Evolutionary conservation across 148 eudicot genomes (phyloP).

Genomic region (Amaranthus hypochondriacus): DNA sequence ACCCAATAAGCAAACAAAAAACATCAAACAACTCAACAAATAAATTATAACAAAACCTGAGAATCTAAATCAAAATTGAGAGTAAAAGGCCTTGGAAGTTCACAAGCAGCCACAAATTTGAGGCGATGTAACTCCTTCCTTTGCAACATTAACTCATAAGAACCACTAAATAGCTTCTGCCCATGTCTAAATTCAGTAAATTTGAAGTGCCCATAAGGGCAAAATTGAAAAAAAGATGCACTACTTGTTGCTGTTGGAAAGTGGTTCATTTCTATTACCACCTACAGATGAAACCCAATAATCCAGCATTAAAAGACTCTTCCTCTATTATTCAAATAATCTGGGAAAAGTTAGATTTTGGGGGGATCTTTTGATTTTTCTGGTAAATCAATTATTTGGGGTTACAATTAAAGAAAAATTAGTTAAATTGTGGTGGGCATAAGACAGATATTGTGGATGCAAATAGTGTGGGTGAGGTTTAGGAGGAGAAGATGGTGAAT

Average conservation of each 20-base stretch:
- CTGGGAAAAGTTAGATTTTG: not conserved
- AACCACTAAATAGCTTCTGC: constrained; percentile 30
- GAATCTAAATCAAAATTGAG: constrained; percentile 62
- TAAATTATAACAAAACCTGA: constrained; percentile 38
- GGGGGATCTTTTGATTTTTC: not conserved
- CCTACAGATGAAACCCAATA: constrained; percentile 27
- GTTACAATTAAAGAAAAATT: constrained; percentile 1
- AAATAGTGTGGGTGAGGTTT: constrained; percentile 29
- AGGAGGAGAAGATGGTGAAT: constrained; percentile 10
- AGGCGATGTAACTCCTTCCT: constrained; percentile 37
- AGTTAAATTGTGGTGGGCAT: constrained; percentile 9
- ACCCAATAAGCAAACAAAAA: not conserved
- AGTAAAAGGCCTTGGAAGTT: constrained; percentile 44
- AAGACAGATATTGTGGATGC: constrained; percentile 14
- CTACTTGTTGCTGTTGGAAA: constrained; percentile 16
- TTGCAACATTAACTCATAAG: constrained; percentile 30
- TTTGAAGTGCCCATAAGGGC: constrained; percentile 26
- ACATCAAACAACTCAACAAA: not conserved
- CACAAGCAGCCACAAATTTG: constrained; percentile 46
- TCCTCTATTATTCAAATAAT: not conserved
- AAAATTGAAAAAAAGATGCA: constrained; percentile 20
- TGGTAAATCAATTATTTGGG: not conserved
- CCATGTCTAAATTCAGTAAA: constrained; percentile 25
- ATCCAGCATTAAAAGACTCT: constrained; percentile 25
- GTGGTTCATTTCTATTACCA: constrained; percentile 37